phyloP scores from a whole-genome alignment of 768 basidiomycete species.

The Roridomyces roridus region DNA sequence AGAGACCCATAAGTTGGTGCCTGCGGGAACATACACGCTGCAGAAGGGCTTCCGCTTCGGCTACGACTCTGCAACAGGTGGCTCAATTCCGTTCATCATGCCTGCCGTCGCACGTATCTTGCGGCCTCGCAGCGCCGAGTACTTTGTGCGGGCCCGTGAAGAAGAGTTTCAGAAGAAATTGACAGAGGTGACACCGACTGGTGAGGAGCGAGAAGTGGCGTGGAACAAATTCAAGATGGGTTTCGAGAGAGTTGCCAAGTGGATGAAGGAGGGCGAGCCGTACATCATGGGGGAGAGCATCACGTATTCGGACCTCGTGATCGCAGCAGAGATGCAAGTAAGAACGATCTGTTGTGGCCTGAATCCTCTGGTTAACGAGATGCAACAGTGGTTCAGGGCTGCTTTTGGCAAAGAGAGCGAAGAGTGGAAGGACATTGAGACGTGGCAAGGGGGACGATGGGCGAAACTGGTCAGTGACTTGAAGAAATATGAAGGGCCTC shows the following conservation, averaged over 20 bases:
- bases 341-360: no score
- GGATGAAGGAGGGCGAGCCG: conserved; percentile 29
- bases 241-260: conserved; percentile 28
- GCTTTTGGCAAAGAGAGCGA: conserved; percentile 32
- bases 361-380: no score
- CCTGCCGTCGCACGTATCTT: conserved; percentile 20
- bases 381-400: conserved; percentile 41
- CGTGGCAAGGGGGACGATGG: conserved; percentile 49
- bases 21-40: conserved; percentile 31
- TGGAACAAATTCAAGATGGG: conserved; percentile 33
- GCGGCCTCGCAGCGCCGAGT: conserved; percentile 33
- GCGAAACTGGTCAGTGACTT: conserved; percentile 35
- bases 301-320: conserved; percentile 40
- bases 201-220: conserved; percentile 28
- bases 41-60: conserved; percentile 26
- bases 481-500: conserved; percentile 34
- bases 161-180: conserved; percentile 37
- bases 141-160: conserved; percentile 41
- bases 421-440: conserved; percentile 38
- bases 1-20: conserved; percentile 38
- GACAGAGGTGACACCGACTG: conserved; percentile 40
- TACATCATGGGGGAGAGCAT: conserved; percentile 39
- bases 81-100: conserved; percentile 11
- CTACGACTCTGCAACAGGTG: not conserved
- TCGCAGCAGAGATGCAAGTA: conserved; percentile 39